Evolutionary conservation across 306 rosid genomes (phyloP), one percentile per base, ranked within the genome.

Genomic region (Ormosia semicastrata): DNA sequence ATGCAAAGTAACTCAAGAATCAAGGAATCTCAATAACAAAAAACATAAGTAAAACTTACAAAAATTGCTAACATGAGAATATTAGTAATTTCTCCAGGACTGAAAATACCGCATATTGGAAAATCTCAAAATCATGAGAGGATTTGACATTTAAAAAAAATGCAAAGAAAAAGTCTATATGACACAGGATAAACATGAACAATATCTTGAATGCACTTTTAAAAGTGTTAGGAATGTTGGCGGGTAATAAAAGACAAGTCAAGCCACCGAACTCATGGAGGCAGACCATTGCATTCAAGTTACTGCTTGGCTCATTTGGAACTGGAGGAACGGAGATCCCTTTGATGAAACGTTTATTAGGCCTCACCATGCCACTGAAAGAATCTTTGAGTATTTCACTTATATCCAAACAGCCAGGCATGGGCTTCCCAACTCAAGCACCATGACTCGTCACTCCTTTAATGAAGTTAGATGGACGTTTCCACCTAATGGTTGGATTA

Each of bases 261-360:
- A 78, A 54, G 54, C 57, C 53, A 78, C 53, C 62, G 41, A 77
- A 9, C 69, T 8, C 75, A 24, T 41, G 56, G 83, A 78, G 30
- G 66, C 46, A 72, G 6, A 83, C 53, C 47, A 57, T 56, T 57
- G 54, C 12, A 34, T 72, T 84, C 71, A 84, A 77, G 63, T 24
- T 24, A 24, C 24, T 24, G 24, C 24, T 24, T 24, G 24, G 24
- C 24, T 24, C 24, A 24, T 24, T 24, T 24, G 24, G 24, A 24
- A 24, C 24, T 24, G 24, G 24, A 24, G 24, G 24, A 24, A 24
- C 24, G 1, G 24, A 24, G 24, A 24, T 24, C 24, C 24, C 24
- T 24, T 24, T 24, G 24, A 24, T 24, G 24, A 24, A 24, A 24
- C 24, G 24, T 24, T 24, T 24, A 24, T 24, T 24, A 24, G 24